Evolutionary conservation across 495 filamentous ascomycete genomes (phyloP), one percentile per base, ranked within the genome.

Genomic region (Immersiella caudata): DNA sequence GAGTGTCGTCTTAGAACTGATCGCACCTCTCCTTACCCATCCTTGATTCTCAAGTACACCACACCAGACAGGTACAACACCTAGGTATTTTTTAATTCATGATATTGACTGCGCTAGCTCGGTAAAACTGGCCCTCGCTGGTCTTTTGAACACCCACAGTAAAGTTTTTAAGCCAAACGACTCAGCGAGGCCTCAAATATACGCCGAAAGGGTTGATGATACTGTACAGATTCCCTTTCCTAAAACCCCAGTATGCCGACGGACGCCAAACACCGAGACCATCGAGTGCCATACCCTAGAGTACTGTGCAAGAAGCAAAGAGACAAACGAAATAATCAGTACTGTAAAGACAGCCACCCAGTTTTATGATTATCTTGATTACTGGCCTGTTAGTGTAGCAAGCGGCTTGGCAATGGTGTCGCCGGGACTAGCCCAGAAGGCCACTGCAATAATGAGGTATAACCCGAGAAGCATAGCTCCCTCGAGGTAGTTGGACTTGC

Each of bases 401-500:
- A 18, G 18, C 3, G 55, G 66, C 54, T 71, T 74, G 18, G 69
- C 66, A 0, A 79, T 62, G 8, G 83, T 82, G 68, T 88, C 82
- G 68, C 93, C 89, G 6, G 94, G 94, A 68, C 94, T 95, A 61
- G 94, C 92, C 73, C 89, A 94, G 80, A 97, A 97, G 9, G 93
- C 93, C 24, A 96, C 79, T 0, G 91, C 93, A 62, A 97, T 93
- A 67, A 97, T 96, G 54, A 89, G 73, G 68, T 96, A 94, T 68
- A 87, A 76, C 36, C 83, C 81, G 65, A 86, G 76, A 12, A 87
- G 70, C 90, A 98, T 93, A 46, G 89, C 90, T 57, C 94, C 94
- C 79, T 98, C 94, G 8, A 98, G 87, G 67, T 96, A 98, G 75
- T 98, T 98, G 16, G 89, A 93, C 81, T 94, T 95, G 63, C 94